A percentile compares a stretch with the other conserved stretches of the same genome.
Evolutionary conservation across 768 basidiomycete genomes (phyloP).

Genomic region (Mycena vulgaris): DNA sequence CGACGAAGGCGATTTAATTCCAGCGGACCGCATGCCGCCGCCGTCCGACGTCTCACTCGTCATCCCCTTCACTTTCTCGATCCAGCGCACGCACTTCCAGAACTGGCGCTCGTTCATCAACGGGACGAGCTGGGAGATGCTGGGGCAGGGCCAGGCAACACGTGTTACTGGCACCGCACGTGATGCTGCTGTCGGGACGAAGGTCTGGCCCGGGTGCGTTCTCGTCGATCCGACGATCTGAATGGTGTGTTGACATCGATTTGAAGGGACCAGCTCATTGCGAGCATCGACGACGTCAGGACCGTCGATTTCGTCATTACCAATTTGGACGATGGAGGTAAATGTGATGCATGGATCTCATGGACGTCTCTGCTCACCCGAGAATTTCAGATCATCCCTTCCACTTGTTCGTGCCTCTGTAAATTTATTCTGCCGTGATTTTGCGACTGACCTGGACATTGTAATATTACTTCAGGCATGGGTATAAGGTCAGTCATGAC

Average conservation of each 20-base stretch:
- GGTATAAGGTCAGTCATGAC: slow-evolving; percentile 18
- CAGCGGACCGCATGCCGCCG: neutral
- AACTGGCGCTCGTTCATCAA: slow-evolving; percentile 39
- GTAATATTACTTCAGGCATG: slow-evolving; percentile 11
- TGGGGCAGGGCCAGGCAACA: slow-evolving; percentile 14
- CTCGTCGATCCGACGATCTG: neutral
- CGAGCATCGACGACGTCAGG: neutral
- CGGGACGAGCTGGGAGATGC: slow-evolving; percentile 36
- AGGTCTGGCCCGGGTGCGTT: slow-evolving; percentile 29
- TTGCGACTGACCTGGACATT: neutral
- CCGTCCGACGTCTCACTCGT: neutral
- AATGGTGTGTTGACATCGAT: neutral
- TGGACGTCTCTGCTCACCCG: neutral
- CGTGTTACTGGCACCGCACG: slow-evolving; percentile 9
- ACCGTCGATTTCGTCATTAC: slow-evolving; percentile 33
- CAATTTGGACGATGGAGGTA: slow-evolving; percentile 36
- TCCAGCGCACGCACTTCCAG: slow-evolving; percentile 34
- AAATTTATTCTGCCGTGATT: neutral
- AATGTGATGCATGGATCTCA: neutral
- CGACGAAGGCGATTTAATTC: slow-evolving; percentile 21
- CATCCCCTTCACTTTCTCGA: slow-evolving; percentile 36
- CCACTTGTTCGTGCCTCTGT: slow-evolving; percentile 25
- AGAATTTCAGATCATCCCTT: slow-evolving; percentile 28
- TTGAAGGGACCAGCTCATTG: slow-evolving; percentile 36
- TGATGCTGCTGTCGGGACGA: neutral